Evolutionary conservation across 1,139 yeast species (phyloP).

Genomic region (Lodderomyces margitis): DNA sequence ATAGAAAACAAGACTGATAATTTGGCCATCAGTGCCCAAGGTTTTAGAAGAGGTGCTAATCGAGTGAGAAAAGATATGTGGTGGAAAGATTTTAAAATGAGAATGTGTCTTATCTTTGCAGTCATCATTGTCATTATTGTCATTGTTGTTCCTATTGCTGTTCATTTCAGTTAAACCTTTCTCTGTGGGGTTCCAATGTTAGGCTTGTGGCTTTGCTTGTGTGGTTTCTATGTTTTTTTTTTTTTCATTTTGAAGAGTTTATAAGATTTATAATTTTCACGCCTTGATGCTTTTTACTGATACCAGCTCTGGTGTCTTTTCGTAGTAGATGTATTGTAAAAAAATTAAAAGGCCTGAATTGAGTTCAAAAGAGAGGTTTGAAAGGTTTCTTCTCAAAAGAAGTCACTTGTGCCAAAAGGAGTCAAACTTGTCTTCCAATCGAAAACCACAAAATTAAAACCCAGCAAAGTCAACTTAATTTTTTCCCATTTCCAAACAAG

Average conservation of each 20-base stretch:
- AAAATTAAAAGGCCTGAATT: slow-evolving; percentile 1
- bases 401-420: not conserved
- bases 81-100: slow-evolving; percentile 98
- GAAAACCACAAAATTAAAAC: not conserved
- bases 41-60: slow-evolving; percentile 96
- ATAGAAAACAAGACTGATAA: slow-evolving; percentile 94
- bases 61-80: slow-evolving; percentile 98
- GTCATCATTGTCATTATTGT: slow-evolving; percentile 79
- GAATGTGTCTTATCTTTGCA: slow-evolving; percentile 83
- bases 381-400: too few relatives aligned
- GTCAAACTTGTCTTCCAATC: not conserved
- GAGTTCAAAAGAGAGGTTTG: slow-evolving; percentile 1
- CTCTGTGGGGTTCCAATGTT: not conserved
- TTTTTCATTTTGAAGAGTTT: not conserved
- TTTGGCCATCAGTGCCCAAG: slow-evolving; percentile 90
- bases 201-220: not conserved
- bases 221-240: not conserved
- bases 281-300: not conserved
- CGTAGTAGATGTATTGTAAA: too few relatives aligned
- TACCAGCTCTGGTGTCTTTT: too few relatives aligned
- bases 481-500: not conserved
- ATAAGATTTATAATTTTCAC: not conserved
- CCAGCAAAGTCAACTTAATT: too few relatives aligned
- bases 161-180: slow-evolving; percentile 59
- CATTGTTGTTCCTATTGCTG: slow-evolving; percentile 91